A percentile compares a stretch with the other conserved stretches of the same genome.
Conservation (phyloP, 208 protist species). For the Acanthamoeba polyphaga region DNA sequence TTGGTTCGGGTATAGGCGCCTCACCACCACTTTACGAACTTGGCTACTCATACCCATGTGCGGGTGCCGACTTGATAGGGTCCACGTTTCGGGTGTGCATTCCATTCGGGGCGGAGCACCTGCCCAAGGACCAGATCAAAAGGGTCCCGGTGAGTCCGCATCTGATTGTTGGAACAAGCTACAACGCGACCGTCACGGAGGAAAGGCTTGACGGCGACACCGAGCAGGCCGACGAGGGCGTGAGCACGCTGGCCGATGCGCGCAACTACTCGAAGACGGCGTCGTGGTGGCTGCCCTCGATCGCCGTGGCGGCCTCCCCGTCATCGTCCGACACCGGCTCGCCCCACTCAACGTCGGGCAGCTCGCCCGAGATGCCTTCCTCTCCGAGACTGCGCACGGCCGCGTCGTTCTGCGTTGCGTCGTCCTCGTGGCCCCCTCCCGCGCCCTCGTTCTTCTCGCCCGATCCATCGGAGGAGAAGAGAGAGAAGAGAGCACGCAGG, state of each 20-base stretch:
- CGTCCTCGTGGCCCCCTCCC: background rate
- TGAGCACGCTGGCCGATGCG: background rate
- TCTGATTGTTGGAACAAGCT: background rate
- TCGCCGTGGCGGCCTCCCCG: too few species aligned
- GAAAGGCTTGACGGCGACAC: too few species aligned
- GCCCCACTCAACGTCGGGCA: background rate
- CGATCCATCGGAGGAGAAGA: background rate
- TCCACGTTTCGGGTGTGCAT: constrained; percentile 50
- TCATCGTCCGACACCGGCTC: background rate
- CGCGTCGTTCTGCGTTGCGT: background rate
- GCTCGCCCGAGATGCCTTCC: constrained; percentile 3
- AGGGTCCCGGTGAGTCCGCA: background rate
- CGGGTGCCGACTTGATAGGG: background rate
- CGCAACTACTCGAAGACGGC: constrained; percentile 45
- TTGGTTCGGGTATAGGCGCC: background rate
- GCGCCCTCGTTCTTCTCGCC: background rate
- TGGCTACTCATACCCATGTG: background rate
- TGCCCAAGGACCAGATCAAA: constrained; percentile 23
- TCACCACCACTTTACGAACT: background rate
- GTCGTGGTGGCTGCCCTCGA: constrained; percentile 58
- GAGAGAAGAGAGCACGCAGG: background rate
- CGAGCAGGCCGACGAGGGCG: background rate
- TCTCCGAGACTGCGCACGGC: background rate
- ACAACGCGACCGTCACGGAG: background rate
- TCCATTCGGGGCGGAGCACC: constrained; percentile 34